Evolutionary conservation across 306 rosid species (phyloP), one percentile per base, ranked within the genome.

Genomic region (Quillaja saponaria): DNA sequence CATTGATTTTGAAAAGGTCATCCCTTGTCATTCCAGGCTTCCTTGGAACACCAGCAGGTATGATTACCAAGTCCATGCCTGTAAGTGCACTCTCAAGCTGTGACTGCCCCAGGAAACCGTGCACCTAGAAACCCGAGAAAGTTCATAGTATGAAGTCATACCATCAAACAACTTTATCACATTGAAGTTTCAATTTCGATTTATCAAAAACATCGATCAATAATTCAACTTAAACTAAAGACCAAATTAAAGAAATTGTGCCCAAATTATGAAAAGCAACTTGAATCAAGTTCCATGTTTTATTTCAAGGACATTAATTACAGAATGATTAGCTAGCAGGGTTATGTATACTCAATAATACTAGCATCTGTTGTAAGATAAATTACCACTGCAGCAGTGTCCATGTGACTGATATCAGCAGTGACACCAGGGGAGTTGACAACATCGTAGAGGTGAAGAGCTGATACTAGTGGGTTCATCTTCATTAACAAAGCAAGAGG

Each of bases 21-120:
- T 94, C 97, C 79, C 97, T 87, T 4, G 97, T 94, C 97, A 87
- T 94, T 72, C 97, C 99, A 10, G 99, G 99, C 77, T 94, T 89
- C 71, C 99, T 78, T 28, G 99, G 97, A 13, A 94, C 88, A 28
- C 97, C 95, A 13, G 97, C 97, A 37, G 97, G 97, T 72, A 94
- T 83, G 45, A 94, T 65, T 49, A 94, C 81, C 44, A 94, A 87
- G 79, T 94, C 96, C 79, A 94, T 66, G 48, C 99, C 96, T 1
- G 86, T 66, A n/a, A 94, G 96, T 10, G 97, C 95, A 67, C 56
- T 77, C 74, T 87, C 99, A 48, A 94, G 96, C 78, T 94, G 95
- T 39, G 74, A 58, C 60, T 85, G 95, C 55, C 97, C 95, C 67
- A 94, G 67, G 71, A 94, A 94, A 57, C 91, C 95, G 18, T 95